Evolutionary conservation across 2,329 filamentous ascomycete species (phyloP), one percentile per base, ranked within the genome.

Genomic region (Aspergillus sp.): DNA sequence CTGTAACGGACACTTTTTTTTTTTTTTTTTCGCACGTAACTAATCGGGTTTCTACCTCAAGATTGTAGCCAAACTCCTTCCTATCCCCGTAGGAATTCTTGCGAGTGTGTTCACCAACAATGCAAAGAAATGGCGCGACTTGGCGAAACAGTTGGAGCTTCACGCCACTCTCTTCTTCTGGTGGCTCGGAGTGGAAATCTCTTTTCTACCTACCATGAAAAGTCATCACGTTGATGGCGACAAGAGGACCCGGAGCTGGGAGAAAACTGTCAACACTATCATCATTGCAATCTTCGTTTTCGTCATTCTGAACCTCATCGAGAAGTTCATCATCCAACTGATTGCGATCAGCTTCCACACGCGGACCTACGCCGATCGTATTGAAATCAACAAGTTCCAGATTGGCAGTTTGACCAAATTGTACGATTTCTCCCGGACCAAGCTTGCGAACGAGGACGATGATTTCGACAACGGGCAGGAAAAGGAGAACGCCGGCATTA

Each of bases 301-400:
- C 62, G 85, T 87, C 0, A 81, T 87, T 2, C 80, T 97, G 62
- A 97, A 98, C 75, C 89, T 95, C 61, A 82, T 89, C 55, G 93
- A 97, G 75, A 98, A 97, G 80, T 90, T 97, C 61, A 85, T 96
- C 66, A 96, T 97, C 57, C 93, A 97, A 71, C 88, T 96, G 77
- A 96, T 98, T 66, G 93, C 94, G 32, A 93, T 93, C 59, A 92
- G 90, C 62, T 98, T 98, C 76, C 94, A 98, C 73, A 82, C 91
- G 59, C 86, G 94, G 49, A 97, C 94, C 0, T 98, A 98, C 70
- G 88, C 91, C 24, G 91, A 94, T 67, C 84, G 94, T 16, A 97
- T 97, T 68, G 91, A 95, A 62, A 84, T 94, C 74, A 96, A 96
- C 81, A 96, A 96, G 73, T 92, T 93, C 64, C 90, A 96, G 70